Evolutionary conservation across 371 early-diverging fungal species (phyloP), one percentile per base, ranked within the genome.

Genomic region (Apophysomyces elegans): DNA sequence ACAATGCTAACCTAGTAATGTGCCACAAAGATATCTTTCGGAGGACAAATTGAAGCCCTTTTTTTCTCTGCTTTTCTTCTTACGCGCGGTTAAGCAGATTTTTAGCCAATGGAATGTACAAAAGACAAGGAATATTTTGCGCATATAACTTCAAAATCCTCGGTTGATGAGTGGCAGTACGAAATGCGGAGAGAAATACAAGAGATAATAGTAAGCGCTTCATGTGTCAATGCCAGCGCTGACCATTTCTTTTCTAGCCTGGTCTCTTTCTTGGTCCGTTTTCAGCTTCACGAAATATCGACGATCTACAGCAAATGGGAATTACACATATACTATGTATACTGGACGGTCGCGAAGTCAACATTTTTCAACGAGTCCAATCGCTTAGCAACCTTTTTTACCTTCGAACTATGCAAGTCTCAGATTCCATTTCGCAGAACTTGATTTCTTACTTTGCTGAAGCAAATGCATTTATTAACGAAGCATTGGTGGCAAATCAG

Each of bases 141-240:
- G 7, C 54, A 50, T 50, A 50, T 50, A 9, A 65, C 45, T 7
- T 43, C 62, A 39, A 70, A 70, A 4, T 65, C 64, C 11, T 65
- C 73, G 11, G 62, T 84, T 37, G 79, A 86, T 46, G 87, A 87
- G 62, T 89, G 90, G 91, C 79, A 78, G 39, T 92, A 93, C 68
- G 91, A 91, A 67, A 92, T 92, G 87, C 84, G 94, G 60, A 82
- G 91, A 45, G 92, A 92, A 47, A 91, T 91, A 74, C 94, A 94
- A 75, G 91, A 92, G 68, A 90, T 94, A 54, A 60, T 91, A n/a
- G 84, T 84, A 71, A 56, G 32, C 32, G 72, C 61, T 13, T 44
- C 13, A 38, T 0, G 8, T 26, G 32, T 26, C 32, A 26, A 26
- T 26, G 1, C 2, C 32, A 26, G 32, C 2, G n/a, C 14, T 58